Base-by-base conservation (phyloP, 371 early-diverging fungal species). In the Umbelopsis sp. region DNA sequence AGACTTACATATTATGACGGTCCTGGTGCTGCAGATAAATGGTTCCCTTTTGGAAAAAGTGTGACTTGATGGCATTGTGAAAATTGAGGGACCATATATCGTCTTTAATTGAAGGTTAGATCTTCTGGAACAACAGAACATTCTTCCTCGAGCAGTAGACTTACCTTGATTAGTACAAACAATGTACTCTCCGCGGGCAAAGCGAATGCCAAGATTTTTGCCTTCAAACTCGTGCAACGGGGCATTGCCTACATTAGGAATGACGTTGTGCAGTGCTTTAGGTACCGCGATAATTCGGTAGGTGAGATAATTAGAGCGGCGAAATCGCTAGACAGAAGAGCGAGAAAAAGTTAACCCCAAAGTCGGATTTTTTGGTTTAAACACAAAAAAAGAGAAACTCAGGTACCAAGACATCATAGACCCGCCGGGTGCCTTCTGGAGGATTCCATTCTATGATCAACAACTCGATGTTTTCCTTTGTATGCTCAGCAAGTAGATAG, bases 1-100 rank as follows among this genome's bases (percentile, higher is more conserved):
- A 29, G 8, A 51, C 75, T 76, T 74, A 79, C 81, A 81, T 79
- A 45, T 79, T 77, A 35, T 81, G 82, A 4, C 66, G 72, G 50
- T 69, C 72, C 57, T 81, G 82, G 44, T 74, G 71, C 63, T 81
- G 82, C 4, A 76, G 62, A 71, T 81, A 81, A 32, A 81, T 81
- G 9, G 70, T 67, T 25, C 72, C 73, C 44, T 79, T 74, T 62
- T 75, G 44, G 63, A 81, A 81, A 0, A 68, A 76, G 53, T 67
- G 74, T 6, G 82, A 79, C 53, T 81, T 76, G n/a, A 81, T 69
- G 11, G 82, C 82, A 68, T 81, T 81, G 16, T 76, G 76, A 69
- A 81, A 81, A 35, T 79, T 79, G 63, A 77, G 76, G 7, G 82
- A 81, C 82, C 82, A 81, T 44, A 81, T 81, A 46, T 81, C 82